Evolutionary conservation across 345 rosid species (phyloP), one percentile per base, ranked within the genome.

Genomic region (Gossypium turneri): DNA sequence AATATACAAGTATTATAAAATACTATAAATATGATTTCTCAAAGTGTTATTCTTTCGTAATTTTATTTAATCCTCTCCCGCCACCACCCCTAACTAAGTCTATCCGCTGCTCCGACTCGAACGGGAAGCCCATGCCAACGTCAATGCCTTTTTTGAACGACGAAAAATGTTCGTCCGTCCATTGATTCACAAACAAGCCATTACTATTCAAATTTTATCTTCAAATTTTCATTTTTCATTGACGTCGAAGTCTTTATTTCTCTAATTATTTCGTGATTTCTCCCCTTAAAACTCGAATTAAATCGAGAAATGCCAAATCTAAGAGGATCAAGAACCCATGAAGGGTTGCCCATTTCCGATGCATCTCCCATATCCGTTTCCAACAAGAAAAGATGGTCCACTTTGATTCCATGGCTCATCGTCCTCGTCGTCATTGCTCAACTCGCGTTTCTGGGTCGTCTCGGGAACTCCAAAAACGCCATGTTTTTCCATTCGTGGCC

Each of bases 361-460:
- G 86, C 87, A 60, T 76, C 87, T 10, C 29, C 78, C 19, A 55
- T 78, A 15, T 76, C 88, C 53, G 72, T 67, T 11, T 22, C 81
- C 56, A 66, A 65, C 53, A 93, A 80, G 80, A 84, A 74, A 83
- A 94, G 84, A 76, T 83, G 91, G 75, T 82, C 93, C 20, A 90
- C 79, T 67, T 53, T 87, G 34, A 72, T 94, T 79, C 94, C 93
- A 19, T 52, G 89, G 66, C 84, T 90, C 62, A 92, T 94, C 61
- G 83, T 84, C 29, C 74, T 95, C 9, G 93, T 90, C 38, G 87
- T 93, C 57, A 68, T 89, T 45, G 90, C 87, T 9, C 97, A 93
- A 86, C 86, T 93, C 79, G 85, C 83, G 67, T 90, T 95, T 74
- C 84, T 95, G 85, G 89, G 94, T 85, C 90, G 91, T 47, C 90